Evolutionary conservation across 331 rosid species (phyloP).

Genomic region (Phaseolus coccineus): DNA sequence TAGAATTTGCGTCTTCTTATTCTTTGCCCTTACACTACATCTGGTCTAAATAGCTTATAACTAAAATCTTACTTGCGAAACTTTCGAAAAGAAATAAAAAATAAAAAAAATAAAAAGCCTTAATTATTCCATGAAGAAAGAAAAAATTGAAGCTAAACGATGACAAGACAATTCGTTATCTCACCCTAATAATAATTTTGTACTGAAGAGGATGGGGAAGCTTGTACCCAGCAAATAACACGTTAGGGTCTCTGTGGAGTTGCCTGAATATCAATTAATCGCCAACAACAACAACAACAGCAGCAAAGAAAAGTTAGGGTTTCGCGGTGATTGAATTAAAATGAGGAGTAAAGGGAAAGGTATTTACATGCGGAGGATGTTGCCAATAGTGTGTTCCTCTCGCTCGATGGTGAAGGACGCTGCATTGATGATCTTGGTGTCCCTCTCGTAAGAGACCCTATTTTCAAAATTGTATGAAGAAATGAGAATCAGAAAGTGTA

Average conservation of each 20-base stretch:
- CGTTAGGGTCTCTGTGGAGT: constrained; percentile 83
- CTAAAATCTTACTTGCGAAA: neutral
- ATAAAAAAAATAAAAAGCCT: neutral
- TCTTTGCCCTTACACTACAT: neutral
- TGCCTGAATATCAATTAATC: constrained; percentile 58
- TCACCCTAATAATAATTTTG: constrained; percentile 80
- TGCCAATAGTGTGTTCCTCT: constrained; percentile 92
- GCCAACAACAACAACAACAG: neutral
- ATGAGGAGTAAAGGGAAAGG: neutral
- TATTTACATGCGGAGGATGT: constrained; percentile 85
- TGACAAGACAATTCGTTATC: constrained; percentile 39
- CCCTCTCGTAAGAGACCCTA: constrained; percentile 95
- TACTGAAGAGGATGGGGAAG: constrained; percentile 96
- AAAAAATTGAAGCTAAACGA: neutral
- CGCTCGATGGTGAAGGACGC: constrained; percentile 88
- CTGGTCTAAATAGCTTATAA: neutral
- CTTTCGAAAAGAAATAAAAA: neutral
- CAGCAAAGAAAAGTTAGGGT: constrained; percentile 17
- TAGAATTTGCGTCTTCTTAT: neutral
- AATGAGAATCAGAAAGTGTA: neutral
- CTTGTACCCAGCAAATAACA: constrained; percentile 89
- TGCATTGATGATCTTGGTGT: constrained; percentile 89
- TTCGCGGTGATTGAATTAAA: neutral
- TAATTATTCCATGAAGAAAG: neutral
- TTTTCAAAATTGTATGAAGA: neutral